Evolutionary conservation across 2,329 filamentous ascomycete genomes (phyloP), one percentile per base, ranked within the genome.

Genomic region (Aspergillus flavus): DNA sequence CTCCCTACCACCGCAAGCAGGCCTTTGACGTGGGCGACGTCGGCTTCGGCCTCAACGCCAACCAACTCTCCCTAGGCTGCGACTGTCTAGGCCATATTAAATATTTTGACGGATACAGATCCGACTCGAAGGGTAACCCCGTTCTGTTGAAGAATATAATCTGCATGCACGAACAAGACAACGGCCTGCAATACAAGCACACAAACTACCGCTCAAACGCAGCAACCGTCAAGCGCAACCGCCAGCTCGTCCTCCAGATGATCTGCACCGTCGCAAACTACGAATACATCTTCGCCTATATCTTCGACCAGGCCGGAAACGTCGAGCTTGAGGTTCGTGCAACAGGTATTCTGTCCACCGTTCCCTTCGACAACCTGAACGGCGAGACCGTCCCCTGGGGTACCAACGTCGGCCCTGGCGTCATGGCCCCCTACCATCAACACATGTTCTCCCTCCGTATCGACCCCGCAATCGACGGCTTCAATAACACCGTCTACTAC

Each of bases 181-280:
- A 82, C 28, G 89, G 89, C 4, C 87, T 90, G 61, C 86, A 86
- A 46, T 89, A 88, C 83, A 91, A 91, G 72, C 89, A 91, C 76
- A 91, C 87, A 56, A 91, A 91, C 75, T 89, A 90, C 77, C 82
- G 89, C 11, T 90, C 87, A 6, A 85, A 85, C 0, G 81, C 87
- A 11, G 87, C 89, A 2, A 88, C 86, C 0, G 83, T 90, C 5
- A 84, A 85, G 21, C 84, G 89, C 23, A 87, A 85, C 66, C 82
- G 89, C 30, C 87, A 91, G 72, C 78, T 91, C 4, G 88, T 91
- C 0, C 73, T 91, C 6, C 89, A 91, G 72, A 86, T 85, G 69
- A 91, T 91, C 73, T 89, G 90, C 76, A 91, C 88, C 0, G 87
- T 91, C 5, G 83, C 87, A 12, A 91, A 91, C 77, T 91, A 91